Base-by-base conservation (phyloP, 1,284 basidiomycete species). In the Rhodotorula sp. region DNA sequence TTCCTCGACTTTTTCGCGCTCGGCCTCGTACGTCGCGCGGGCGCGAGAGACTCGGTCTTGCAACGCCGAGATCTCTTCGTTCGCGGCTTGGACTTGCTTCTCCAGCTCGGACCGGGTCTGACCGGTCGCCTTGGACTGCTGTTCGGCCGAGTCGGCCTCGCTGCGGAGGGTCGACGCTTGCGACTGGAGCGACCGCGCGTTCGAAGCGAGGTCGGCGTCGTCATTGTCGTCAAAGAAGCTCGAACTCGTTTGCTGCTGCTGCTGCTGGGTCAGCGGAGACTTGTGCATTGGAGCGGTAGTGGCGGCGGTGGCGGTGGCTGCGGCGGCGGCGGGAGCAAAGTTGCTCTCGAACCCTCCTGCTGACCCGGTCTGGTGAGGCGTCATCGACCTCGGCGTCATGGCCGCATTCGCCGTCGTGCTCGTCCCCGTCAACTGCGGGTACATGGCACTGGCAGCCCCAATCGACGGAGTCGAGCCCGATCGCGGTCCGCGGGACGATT, bases 11-110 rank as follows among this genome's bases (percentile, higher is more conserved):
- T 91, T 82, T 64, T 86, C 87, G 18, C 86, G 88, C 82, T 99
- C 96, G 0, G 87, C 88, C 79, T 95, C 93, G 77, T 92, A 92
- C 14, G 91, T 87, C 22, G 87, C 87, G 76, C 82, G 79, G 1
- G 84, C 83, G 0, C 77, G 67, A 0, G 80, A 75, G 14, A 84
- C 76, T 59, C 82, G 80, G 26, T 75, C 69, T 54, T 84, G 81
- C 3, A 85, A 77, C 37, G 81, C 80, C 30, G 79, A 76, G 22
- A 84, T 77, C 69, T 83, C 79, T 1, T 89, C 90, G 6, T 89
- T 88, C 6, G 88, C 87, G 0, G 87, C 85, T 5, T 91, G 70
- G 1, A 79, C 79, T 5, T 75, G 69, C 29, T 66, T 62, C 62
- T 83, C 82, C 29, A 84, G 79, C 17, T 81, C 79, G 8, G 69